Base-by-base conservation (phyloP, 2,329 filamentous ascomycete genomes). In the Harringtonia lauricola region DNA sequence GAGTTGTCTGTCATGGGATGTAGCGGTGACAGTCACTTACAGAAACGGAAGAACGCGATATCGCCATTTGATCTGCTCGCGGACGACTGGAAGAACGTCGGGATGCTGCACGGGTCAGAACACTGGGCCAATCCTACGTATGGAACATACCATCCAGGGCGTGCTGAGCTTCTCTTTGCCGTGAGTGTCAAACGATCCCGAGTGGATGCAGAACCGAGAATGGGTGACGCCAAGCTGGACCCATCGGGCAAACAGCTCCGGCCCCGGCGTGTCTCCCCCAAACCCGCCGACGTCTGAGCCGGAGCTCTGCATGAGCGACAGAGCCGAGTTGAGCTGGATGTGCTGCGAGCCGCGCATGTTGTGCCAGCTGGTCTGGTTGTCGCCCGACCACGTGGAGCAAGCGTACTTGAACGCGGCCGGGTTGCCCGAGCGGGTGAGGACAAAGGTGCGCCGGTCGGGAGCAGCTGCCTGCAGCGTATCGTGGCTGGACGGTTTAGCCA, bases 211-310 rank as follows among this genome's bases (percentile, higher is more conserved):
- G 39, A 41, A 41, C 4, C 39, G 28, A 8, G 39, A 24, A 17
- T 33, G 30, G 4, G 28, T 33, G n/a, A 41, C 30, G 18, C 39
- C 39, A 7, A 33, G 39, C 19, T 41, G 39, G 15, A 41, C 30
- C 39, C 39, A 41, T 9, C 39, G 39, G 12, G 30, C 18, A 22
- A 41, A 12, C 39, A 41, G 21, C 21, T 41, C 39, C 6, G 39
- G 18, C 2, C 29, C 15, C 28, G 39, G 39, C 8, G 14, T 15
- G 10, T 33, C 29, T 17, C 39, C 39, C 7, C 30, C 39, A 19
- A 41, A 41, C 19, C 39, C 39, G 29, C 39, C 39, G 17, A 41
- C 30, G 39, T 41, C 39, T 6, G 28, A 9, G 29, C 39, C 39
- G 29, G 17, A 22, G 14, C 29, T 33, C 29, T 41, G 39, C 39